phyloP scores from a whole-genome alignment of 2,329 filamentous ascomycete species.

The Botrytis paeoniae region DNA sequence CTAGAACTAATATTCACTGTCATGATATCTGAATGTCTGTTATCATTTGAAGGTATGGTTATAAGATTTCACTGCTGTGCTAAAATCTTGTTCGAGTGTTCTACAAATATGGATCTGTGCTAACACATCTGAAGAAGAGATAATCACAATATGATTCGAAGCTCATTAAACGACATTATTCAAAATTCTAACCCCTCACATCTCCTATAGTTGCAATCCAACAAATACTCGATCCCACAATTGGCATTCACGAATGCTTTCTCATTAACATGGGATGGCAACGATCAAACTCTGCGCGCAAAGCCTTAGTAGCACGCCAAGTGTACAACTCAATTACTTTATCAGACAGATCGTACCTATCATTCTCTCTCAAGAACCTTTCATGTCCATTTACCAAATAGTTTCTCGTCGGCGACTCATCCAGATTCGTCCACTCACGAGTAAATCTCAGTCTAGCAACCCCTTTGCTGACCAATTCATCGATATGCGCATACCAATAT shows the following conservation, averaged over 20 bases:
- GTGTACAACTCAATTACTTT: not conserved
- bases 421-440: not conserved
- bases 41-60: not conserved
- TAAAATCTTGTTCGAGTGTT: not conserved
- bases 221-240: not conserved
- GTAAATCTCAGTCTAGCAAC: not conserved
- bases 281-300: not conserved
- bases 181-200: rapidly evolving
- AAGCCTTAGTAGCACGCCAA: not conserved
- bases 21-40: not conserved
- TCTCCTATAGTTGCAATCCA: not conserved
- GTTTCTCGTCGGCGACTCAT: not conserved
- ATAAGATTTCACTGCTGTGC: not conserved
- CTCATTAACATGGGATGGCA: not conserved
- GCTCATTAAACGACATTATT: not conserved
- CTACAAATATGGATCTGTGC: no score
- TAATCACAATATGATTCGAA: rapidly evolving
- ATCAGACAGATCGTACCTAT: not conserved
- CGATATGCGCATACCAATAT: not conserved
- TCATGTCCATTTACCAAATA: not conserved
- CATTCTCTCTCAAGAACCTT: rapidly evolving
- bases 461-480: not conserved
- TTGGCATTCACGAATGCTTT: not conserved
- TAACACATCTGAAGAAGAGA: rapidly evolving
- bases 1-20: not conserved